Evolutionary conservation across 768 basidiomycete species (phyloP), one percentile per base, ranked within the genome.

Genomic region (Holtermannia corniformis): DNA sequence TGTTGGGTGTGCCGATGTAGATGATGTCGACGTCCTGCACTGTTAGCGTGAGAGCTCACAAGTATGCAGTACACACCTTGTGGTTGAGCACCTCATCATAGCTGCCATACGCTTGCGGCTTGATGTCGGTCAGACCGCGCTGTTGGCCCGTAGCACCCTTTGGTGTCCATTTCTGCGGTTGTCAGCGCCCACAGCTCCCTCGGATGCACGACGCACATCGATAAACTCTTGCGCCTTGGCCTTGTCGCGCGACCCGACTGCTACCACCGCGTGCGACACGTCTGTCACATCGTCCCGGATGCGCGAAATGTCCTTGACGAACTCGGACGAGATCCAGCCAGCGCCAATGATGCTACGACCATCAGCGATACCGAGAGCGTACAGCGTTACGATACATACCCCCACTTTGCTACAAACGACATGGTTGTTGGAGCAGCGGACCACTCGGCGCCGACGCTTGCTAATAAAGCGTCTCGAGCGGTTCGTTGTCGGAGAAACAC

Each of bases 1-100:
- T 55, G 47, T 74, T 68, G 23, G 67, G 63, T 5, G 73, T 72
- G 5, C 67, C 73, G 45, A 74, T 49, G 60, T 74, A 74, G 24
- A 73, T 57, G 43, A 60, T 62, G 46, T 73, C 60, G 45, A 73
- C 64, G 49, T 67, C 63, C 71, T 70, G 49, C 0, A 3, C 3
- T 22, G 41, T 27, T 44, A 28, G 24, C 3, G 22, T 7, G 7
- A 16, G 10, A 7, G 32, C 32, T 37, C 10, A 37, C 10, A 37
- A 37, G n/a, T n/a, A 14, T n/a, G 2, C 43, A 21, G 5, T 4
- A 47, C 57, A 40, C 40, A 64, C 65, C 1, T 49, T 52, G 54
- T 64, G 56, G 23, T 61, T 44, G 14, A 56, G 57, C 0, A 73
- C 60, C 49, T 66, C 68, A 14, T 62, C 54, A 49, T 73, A 73